Evolutionary conservation across 345 rosid species (phyloP).

Genomic region (Salix viminalis): DNA sequence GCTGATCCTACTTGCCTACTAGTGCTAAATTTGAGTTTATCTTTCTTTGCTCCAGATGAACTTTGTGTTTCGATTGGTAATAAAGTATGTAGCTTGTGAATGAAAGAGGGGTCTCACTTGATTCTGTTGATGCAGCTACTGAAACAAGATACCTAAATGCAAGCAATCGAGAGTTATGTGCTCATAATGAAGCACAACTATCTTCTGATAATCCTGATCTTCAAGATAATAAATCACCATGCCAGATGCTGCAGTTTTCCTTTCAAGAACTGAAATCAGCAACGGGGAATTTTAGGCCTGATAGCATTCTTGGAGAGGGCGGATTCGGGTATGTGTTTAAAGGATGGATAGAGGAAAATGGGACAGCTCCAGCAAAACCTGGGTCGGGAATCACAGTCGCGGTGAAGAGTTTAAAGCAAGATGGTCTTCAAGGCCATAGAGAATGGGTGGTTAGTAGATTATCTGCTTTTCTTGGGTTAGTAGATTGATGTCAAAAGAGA

Average conservation of each 20-base stretch:
- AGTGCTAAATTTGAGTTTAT: not conserved
- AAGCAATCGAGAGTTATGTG: slow-evolving; percentile 59
- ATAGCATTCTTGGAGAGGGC: slow-evolving; percentile 37
- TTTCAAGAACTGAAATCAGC: slow-evolving; percentile 34
- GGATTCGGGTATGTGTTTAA: slow-evolving; percentile 34
- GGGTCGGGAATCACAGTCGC: slow-evolving; percentile 34
- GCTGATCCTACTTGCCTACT: not conserved
- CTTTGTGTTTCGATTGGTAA: not conserved
- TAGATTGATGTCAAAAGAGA: slow-evolving; percentile 27
- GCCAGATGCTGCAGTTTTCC: slow-evolving; percentile 29
- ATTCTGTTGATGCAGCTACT: slow-evolving; percentile 40
- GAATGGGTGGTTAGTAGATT: slow-evolving; percentile 45
- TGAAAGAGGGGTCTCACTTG: not conserved
- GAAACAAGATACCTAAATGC: slow-evolving; percentile 73
- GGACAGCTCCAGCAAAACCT: slow-evolving; percentile 31
- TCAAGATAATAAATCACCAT: slow-evolving; percentile 33
- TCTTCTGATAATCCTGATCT: slow-evolving; percentile 46
- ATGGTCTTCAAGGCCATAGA: slow-evolving; percentile 35
- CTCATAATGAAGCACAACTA: slow-evolving; percentile 51
- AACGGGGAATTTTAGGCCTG: slow-evolving; percentile 34
- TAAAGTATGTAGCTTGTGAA: not conserved
- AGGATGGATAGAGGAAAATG: slow-evolving; percentile 37
- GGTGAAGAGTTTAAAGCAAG: slow-evolving; percentile 34
- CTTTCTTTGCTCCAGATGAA: not conserved
- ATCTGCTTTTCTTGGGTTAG: slow-evolving; percentile 41